Percentiles rank a stretch among this genome's conserved stretches.
Conservation (phyloP, 1,284 basidiomycete species). For the Ustilago xerochloae region DNA sequence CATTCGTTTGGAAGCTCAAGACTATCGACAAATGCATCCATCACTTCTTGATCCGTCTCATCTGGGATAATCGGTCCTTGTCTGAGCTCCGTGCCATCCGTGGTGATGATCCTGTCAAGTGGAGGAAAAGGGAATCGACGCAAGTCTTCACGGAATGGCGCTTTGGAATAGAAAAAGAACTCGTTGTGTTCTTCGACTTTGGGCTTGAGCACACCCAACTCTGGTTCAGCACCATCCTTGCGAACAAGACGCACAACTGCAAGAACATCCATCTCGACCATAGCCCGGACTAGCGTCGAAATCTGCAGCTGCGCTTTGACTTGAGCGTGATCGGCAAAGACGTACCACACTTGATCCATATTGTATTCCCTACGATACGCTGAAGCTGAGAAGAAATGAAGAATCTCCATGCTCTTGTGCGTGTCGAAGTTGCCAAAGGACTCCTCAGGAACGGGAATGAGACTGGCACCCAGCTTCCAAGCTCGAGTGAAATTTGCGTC, state of each 20-base stretch:
- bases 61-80: slow-evolving; percentile 88
- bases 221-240: slow-evolving; percentile 80
- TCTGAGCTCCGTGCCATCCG: slow-evolving; percentile 78
- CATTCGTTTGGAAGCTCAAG: slow-evolving; percentile 83
- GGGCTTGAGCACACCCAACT: slow-evolving; percentile 68
- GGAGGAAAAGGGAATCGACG: slow-evolving; percentile 87
- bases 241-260: slow-evolving; percentile 85
- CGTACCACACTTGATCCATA: slow-evolving; percentile 87
- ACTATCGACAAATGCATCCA: slow-evolving; percentile 85
- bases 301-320: slow-evolving; percentile 82
- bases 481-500: slow-evolving; percentile 79
- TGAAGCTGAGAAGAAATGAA: slow-evolving; percentile 79
- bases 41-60: slow-evolving; percentile 78
- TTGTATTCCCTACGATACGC: slow-evolving; percentile 73
- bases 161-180: slow-evolving; percentile 71
- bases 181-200: slow-evolving; percentile 45
- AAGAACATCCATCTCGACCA: slow-evolving; percentile 76
- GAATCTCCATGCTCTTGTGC: slow-evolving; percentile 84
- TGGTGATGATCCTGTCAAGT: slow-evolving; percentile 79
- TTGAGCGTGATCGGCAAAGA: slow-evolving; percentile 80
- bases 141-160: slow-evolving; percentile 94
- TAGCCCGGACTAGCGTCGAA: slow-evolving; percentile 85
- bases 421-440: slow-evolving; percentile 79
- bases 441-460: slow-evolving; percentile 77
- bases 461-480: slow-evolving; percentile 91